A percentile compares a stretch with the other conserved stretches of the same genome.
These are phyloP conservation scores for Claviceps cyperi DNA, from an alignment of 2,329 filamentous ascomycete genomes.

Conservation along the genomic window DNA sequence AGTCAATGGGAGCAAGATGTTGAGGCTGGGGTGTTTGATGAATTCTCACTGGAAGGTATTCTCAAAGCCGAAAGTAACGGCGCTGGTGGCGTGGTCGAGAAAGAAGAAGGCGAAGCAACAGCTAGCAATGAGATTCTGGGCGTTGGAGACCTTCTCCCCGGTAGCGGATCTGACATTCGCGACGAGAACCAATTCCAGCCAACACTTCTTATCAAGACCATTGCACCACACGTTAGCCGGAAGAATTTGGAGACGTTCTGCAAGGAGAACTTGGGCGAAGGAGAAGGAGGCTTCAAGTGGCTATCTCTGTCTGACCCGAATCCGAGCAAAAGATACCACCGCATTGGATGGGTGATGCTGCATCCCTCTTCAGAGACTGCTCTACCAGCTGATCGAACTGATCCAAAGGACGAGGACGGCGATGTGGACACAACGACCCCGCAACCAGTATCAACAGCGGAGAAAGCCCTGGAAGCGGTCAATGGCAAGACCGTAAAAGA, in stretches of 20 bases:
- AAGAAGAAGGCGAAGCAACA: conserved; percentile 88
- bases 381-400: conserved; percentile 53
- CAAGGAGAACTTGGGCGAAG: conserved; percentile 83
- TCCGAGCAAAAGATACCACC: conserved; percentile 89
- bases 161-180: conserved; percentile 68
- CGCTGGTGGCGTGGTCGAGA: conserved; percentile 71
- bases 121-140: conserved; percentile 85
- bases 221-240: conserved; percentile 88
- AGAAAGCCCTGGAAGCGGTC: conserved; percentile 82
- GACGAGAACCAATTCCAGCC: conserved; percentile 83
- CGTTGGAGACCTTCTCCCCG: conserved; percentile 78
- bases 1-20: conserved; percentile 82
- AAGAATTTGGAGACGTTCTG: conserved; percentile 89
- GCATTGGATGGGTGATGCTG: conserved; percentile 97
- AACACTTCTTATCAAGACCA: conserved; percentile 92
- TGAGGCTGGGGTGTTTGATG: conserved; percentile 74
- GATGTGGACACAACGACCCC: conserved; percentile 42
- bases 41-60: conserved; percentile 85
- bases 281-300: conserved; percentile 87
- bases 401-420: conserved; percentile 55
- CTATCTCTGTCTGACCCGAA: conserved; percentile 93
- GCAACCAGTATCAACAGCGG: conserved; percentile 46
- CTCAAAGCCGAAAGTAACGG: conserved; percentile 89
- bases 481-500: conserved; percentile 97
- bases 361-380: conserved; percentile 60